A percentile compares a stretch with the other conserved stretches of the same genome.
These are phyloP conservation scores for Cyclotella sp. DNA, from an alignment of 108 stramenopile genomes.

Conservation along the genomic window DNA sequence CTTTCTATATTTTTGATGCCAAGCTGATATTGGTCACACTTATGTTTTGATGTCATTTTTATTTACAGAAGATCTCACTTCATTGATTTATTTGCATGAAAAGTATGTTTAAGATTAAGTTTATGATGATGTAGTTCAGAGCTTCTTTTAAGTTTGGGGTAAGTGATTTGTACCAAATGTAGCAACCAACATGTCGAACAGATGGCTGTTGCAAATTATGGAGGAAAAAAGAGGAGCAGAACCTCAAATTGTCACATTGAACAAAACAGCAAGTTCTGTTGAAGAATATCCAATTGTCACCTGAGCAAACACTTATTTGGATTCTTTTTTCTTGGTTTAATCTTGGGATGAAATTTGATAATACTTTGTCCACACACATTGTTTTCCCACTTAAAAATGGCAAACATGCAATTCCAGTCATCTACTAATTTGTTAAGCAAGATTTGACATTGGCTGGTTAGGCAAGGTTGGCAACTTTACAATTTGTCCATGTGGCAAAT, in stretches of 20 bases:
- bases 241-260: conserved; percentile 48
- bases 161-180: background rate
- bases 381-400: conserved; percentile 57
- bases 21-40: no score
- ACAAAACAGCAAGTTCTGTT: conserved; percentile 47
- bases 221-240: conserved; percentile 52
- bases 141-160: conserved; percentile 43
- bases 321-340: conserved; percentile 50
- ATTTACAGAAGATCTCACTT: conserved; percentile 47
- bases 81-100: conserved; percentile 53
- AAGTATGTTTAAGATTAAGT: conserved; percentile 50
- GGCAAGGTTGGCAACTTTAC: conserved; percentile 33
- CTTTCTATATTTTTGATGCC: no score
- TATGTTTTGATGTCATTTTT: no score
- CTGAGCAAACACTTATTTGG: conserved; percentile 37
- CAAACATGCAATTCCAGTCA: conserved; percentile 35
- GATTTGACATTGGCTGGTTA: conserved; percentile 47
- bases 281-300: conserved; percentile 44
- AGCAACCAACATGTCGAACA: conserved; percentile 59
- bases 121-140: conserved; percentile 46
- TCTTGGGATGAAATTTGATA: conserved; percentile 54
- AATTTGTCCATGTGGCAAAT: conserved; percentile 50
- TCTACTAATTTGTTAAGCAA: conserved; percentile 48
- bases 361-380: conserved; percentile 55
- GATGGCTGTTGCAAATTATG: conserved; percentile 46